Base-by-base conservation (phyloP, 768 basidiomycete genomes). In the Kwoniella europaea region DNA sequence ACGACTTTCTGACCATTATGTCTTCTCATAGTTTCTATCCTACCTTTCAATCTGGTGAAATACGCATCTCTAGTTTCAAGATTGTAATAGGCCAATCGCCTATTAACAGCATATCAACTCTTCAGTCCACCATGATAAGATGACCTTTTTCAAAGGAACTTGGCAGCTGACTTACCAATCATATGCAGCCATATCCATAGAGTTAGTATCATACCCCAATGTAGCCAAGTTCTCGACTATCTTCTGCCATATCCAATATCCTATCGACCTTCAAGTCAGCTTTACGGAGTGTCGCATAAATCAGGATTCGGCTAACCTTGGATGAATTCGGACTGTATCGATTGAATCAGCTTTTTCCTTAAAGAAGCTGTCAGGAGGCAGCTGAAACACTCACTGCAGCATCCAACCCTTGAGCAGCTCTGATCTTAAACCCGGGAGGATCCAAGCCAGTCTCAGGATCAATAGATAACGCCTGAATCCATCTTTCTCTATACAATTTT, bases 361-460 rank as follows among this genome's bases (percentile, higher is more conserved):
- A 44, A n/a, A 16, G 27, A 27, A 18, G 16, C 10, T 7, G 0
- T 7, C 55, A 10, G 10, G 53, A 10, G 35, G 0, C 55, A 55
- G 29, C 15, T 24, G 56, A 54, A 10, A 35, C 91, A 74, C 87
- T 90, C 72, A 91, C 92, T 2, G 93, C 94, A 0, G 93, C 93
- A 79, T 93, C 91, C 22, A 96, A 89, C 0, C 95, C 95, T 82
- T 97, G 92, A 0, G 93, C 93, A 13, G 95, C 93, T 44, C 96
- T 87, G 68, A 98, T 89, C 82, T 93, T 97, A 56, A 88, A 89
- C 16, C 89, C 90, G 0, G 89, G 88, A 3, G 93, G 92, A 78
- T 99, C 96, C 6, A 99, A 86, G 0, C 96, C 96, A 0, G 95
- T 97, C 18, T 90, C 86, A 0, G 92, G 91, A 82, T 99, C 95